These are phyloP conservation scores for Solanum ossicruentum DNA, from an alignment of 257 asterid genomes.

Conservation along the genomic window DNA sequence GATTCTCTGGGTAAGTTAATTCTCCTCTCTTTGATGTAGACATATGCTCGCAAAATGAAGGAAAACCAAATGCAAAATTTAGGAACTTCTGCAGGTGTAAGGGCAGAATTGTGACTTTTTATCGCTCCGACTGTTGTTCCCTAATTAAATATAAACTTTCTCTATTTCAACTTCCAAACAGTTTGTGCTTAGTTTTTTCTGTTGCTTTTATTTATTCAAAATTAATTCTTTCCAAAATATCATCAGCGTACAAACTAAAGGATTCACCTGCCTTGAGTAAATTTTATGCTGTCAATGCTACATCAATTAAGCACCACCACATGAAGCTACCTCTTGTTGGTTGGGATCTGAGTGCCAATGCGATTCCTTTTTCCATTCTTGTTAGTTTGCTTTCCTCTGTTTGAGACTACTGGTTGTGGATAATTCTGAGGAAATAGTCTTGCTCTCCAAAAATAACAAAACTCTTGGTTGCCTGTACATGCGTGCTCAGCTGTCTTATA, in stretches of 20 bases:
- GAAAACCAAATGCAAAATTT: neutral
- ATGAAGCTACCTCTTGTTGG: neutral
- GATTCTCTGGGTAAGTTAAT: constrained; percentile 52
- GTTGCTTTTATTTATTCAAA: neutral
- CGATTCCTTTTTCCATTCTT: neutral
- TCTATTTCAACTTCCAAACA: neutral
- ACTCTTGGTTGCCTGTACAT: neutral
- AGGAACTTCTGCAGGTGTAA: neutral
- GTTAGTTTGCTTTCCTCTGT: neutral
- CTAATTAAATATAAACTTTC: neutral
- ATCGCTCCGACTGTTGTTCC: neutral
- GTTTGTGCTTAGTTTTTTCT: neutral
- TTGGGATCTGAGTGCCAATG: neutral
- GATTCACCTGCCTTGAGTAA: neutral
- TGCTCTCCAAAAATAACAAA: neutral
- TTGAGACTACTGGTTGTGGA: neutral
- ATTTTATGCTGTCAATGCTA: neutral
- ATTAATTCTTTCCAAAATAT: neutral
- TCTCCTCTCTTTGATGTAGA: neutral
- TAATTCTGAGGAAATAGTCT: neutral
- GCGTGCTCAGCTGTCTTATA: neutral
- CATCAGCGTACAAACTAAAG: neutral
- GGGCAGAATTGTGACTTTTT: neutral
- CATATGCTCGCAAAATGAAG: neutral
- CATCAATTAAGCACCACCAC: neutral